phyloP scores from a whole-genome alignment of 495 filamentous ascomycete genomes.

The Hypoxylon lenormandii region DNA sequence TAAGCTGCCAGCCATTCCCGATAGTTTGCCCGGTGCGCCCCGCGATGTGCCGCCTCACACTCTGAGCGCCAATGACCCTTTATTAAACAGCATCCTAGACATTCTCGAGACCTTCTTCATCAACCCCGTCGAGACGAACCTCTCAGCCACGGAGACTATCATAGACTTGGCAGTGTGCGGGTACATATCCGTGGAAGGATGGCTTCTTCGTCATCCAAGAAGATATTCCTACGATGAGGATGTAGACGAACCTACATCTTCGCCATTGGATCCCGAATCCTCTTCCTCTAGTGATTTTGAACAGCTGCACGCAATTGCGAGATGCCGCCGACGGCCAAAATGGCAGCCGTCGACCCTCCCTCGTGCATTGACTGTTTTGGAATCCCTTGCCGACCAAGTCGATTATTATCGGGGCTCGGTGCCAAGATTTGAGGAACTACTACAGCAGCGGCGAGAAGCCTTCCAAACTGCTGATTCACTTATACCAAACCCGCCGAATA shows the following conservation, averaged over 20 bases:
- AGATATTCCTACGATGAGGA: conserved; percentile 67
- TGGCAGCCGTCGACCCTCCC: conserved; percentile 62
- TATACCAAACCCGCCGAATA: conserved; percentile 44
- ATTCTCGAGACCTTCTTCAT: conserved; percentile 83
- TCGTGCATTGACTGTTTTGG: conserved; percentile 63
- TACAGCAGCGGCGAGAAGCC: conserved; percentile 76
- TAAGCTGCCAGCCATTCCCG: conserved; percentile 62
- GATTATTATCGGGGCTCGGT: conserved; percentile 74
- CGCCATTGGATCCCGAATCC: conserved; percentile 52
- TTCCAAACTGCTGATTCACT: conserved; percentile 69
- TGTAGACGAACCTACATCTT: conserved; percentile 47
- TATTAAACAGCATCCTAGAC: conserved; percentile 76
- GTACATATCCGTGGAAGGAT: conserved; percentile 83
- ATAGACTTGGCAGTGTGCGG: conserved; percentile 85
- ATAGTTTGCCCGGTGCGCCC: conserved; percentile 65
- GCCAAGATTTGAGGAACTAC: conserved; percentile 78
- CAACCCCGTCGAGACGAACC: conserved; percentile 89
- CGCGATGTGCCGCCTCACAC: conserved; percentile 69
- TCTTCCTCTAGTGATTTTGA: conserved; percentile 55
- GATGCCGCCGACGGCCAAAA: conserved; percentile 63
- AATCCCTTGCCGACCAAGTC: conserved; percentile 73
- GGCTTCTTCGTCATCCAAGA: conserved; percentile 82
- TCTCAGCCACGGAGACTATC: conserved; percentile 83
- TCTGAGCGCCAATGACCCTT: conserved; percentile 76
- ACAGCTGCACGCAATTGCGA: conserved; percentile 59